Percentiles rank a stretch among this genome's conserved stretches.
phyloP scores from a whole-genome alignment of 805 yeast genomes.

The Saccharomycopsis capsularis region DNA sequence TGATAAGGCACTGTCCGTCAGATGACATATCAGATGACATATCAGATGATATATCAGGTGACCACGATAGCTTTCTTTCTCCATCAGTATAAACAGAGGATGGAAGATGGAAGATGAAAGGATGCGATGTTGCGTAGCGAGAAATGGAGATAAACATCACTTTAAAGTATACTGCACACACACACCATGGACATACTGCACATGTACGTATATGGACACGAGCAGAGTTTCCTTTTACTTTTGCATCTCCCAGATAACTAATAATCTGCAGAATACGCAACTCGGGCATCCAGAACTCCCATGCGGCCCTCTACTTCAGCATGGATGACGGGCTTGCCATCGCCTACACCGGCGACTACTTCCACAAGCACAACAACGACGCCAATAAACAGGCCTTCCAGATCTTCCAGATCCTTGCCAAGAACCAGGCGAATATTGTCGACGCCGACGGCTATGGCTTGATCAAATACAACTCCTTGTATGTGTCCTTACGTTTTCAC shows the following conservation, averaged over 20 bases:
- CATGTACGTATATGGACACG: no score
- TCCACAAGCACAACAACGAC: background rate
- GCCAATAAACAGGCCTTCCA: conserved; percentile 12
- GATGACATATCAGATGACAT: no score
- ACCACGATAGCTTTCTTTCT: background rate
- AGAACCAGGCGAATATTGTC: background rate
- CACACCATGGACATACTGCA: conserved; percentile 1
- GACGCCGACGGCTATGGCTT: conserved; percentile 11
- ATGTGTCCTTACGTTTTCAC: background rate
- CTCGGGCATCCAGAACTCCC: background rate
- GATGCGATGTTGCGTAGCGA: no score
- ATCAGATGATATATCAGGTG: no score
- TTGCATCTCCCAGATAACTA: background rate
- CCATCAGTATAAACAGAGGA: no score
- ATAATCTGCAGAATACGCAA: background rate
- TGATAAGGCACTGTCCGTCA: no score
- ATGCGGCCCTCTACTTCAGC: conserved; percentile 4
- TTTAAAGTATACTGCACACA: no score
- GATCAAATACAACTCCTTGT: conserved; percentile 7
- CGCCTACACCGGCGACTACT: conserved; percentile 3
- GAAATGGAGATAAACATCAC: no score
- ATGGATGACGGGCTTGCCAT: conserved; percentile 8
- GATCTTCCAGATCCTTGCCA: background rate
- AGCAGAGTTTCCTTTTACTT: no score
- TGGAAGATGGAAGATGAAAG: no score